Evolutionary conservation across 139 green algal genomes (phyloP).

Genomic region (Chlorella sp.): DNA sequence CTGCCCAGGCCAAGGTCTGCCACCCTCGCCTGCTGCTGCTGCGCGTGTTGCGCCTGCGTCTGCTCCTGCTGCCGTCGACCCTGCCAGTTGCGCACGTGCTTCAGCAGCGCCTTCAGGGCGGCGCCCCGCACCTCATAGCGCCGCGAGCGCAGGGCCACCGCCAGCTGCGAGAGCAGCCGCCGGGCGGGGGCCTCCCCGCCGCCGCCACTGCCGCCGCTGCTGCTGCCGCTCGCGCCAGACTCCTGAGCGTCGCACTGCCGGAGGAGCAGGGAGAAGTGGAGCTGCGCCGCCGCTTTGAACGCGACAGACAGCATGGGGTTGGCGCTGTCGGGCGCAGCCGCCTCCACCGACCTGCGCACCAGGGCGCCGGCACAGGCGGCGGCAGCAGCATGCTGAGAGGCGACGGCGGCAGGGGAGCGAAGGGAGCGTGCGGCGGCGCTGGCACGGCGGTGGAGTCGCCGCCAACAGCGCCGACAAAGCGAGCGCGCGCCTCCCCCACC

Average conservation of each 20-base stretch:
- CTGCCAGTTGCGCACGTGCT: too few relatives aligned
- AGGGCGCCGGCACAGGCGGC: too few relatives aligned
- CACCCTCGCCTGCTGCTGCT: not conserved
- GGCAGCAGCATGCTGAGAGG: too few relatives aligned
- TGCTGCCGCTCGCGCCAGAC: not conserved
- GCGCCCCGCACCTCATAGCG: slow-evolving; percentile 60
- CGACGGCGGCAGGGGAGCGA: too few relatives aligned
- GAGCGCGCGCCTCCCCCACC: too few relatives aligned
- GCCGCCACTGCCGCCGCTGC: not conserved
- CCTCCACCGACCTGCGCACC: not conserved
- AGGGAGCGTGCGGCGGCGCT: too few relatives aligned
- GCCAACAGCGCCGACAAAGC: too few relatives aligned
- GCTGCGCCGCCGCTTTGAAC: slow-evolving; percentile 36
- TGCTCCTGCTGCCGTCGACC: slow-evolving; percentile 5
- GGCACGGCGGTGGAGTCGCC: not conserved
- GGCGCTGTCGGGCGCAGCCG: not conserved
- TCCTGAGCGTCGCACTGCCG: not conserved
- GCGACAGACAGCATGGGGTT: slow-evolving; percentile 46
- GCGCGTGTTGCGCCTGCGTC: slow-evolving; percentile 3
- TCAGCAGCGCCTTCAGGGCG: slow-evolving; percentile 51
- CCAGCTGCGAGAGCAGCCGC: slow-evolving; percentile 14
- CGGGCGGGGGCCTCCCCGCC: not conserved
- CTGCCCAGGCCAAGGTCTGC: not conserved
- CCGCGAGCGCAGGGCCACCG: slow-evolving; percentile 26
- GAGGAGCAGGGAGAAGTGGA: slow-evolving; percentile 31